Evolutionary conservation across 306 rosid genomes (phyloP).

Genomic region (Delonix regia): DNA sequence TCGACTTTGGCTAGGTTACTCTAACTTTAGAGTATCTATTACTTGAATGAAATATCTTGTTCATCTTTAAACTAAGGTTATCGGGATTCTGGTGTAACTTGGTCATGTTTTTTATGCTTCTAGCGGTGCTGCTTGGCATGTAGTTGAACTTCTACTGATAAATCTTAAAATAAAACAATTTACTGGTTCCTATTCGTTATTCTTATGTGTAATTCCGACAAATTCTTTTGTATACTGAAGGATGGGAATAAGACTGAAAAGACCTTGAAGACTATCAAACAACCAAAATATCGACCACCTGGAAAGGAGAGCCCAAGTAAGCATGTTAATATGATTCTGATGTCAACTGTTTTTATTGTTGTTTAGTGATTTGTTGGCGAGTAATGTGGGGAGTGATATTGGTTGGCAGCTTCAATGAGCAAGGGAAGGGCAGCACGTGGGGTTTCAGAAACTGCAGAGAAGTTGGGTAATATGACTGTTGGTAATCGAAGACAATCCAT

Average conservation of each 20-base stretch:
- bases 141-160: background rate
- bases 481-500: slow-evolving; percentile 55
- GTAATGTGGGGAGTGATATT: background rate
- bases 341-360: background rate
- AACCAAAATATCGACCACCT: slow-evolving; percentile 71
- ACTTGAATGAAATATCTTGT: background rate
- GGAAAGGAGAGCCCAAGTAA: slow-evolving; percentile 79
- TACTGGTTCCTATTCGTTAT: background rate
- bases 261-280: slow-evolving; percentile 53
- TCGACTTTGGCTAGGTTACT: background rate
- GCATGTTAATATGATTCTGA: slow-evolving; percentile 11
- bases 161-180: background rate
- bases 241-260: slow-evolving; percentile 66
- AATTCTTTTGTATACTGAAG: slow-evolving; percentile 39
- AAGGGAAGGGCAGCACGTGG: slow-evolving; percentile 64
- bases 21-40: background rate
- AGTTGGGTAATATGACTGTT: slow-evolving; percentile 72
- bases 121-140: background rate
- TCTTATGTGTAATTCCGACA: background rate
- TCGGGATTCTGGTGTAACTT: background rate
- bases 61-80: background rate
- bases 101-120: background rate
- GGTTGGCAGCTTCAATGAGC: slow-evolving; percentile 55
- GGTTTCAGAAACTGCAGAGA: slow-evolving; percentile 74
- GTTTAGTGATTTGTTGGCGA: background rate